phyloP scores from a whole-genome alignment of 768 basidiomycete species.

The Boletus bicolor region DNA sequence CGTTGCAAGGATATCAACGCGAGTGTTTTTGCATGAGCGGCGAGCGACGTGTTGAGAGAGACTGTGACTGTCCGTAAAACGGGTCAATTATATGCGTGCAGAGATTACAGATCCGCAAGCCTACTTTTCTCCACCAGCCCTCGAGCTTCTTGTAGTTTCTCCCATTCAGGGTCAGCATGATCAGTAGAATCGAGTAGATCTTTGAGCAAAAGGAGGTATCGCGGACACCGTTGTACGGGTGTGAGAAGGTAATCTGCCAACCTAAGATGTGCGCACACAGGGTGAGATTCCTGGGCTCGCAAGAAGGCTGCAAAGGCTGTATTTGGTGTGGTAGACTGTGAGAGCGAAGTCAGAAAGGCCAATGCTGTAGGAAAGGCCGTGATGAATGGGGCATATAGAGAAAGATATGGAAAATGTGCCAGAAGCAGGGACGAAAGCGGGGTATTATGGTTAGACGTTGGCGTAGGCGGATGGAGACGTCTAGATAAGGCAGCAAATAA shows the following conservation, averaged over 20 bases:
- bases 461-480: constrained; percentile 30
- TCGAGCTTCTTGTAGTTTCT: constrained; percentile 56
- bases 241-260: constrained; percentile 84
- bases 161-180: constrained; percentile 63
- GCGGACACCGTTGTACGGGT: constrained; percentile 83
- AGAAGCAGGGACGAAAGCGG: constrained; percentile 60
- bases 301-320: constrained; percentile 62
- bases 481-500: constrained; percentile 61
- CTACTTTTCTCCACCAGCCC: constrained; percentile 73
- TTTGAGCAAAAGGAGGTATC: constrained; percentile 80
- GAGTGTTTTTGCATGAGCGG: constrained; percentile 74
- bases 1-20: constrained; percentile 76
- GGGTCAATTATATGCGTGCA: constrained; percentile 3
- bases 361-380: constrained; percentile 72
- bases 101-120: constrained; percentile 9
- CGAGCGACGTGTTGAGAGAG: constrained; percentile 76
- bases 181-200: constrained; percentile 72
- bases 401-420: constrained; percentile 84
- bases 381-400: constrained; percentile 82
- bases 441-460: constrained; percentile 30
- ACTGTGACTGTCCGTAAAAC: constrained; percentile 54
- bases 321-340: constrained; percentile 40
- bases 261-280: constrained; percentile 68
- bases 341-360: constrained; percentile 53
- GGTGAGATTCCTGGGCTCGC: constrained; percentile 60